Evolutionary conservation across 2,329 filamentous ascomycete genomes (phyloP).

Genomic region (Fusarium hostae): DNA sequence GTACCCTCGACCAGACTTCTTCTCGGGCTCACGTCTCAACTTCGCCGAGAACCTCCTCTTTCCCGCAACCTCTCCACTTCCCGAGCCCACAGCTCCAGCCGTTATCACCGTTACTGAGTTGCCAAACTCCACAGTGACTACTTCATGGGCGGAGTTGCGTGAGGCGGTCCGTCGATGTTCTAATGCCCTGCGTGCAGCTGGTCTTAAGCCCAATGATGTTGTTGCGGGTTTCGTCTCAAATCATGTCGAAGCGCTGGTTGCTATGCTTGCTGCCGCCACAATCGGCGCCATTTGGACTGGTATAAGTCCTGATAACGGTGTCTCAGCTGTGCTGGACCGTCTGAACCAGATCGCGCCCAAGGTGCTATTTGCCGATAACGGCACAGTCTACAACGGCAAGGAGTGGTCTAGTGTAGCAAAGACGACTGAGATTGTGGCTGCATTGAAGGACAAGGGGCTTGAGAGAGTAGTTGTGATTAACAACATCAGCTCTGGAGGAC

Average conservation of each 20-base stretch:
- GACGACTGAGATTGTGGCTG: constrained; percentile 77
- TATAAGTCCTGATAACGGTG: constrained; percentile 91
- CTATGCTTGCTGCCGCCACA: constrained; percentile 85
- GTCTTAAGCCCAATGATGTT: constrained; percentile 66
- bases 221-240: constrained; percentile 87
- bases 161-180: constrained; percentile 81
- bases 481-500: constrained; percentile 62
- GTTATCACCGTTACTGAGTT: constrained; percentile 85
- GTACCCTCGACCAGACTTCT: constrained; percentile 90
- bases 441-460: constrained; percentile 69
- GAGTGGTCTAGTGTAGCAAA: constrained; percentile 84
- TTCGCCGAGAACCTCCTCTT: constrained; percentile 96
- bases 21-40: constrained; percentile 81
- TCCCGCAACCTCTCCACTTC: constrained; percentile 60
- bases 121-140: constrained; percentile 65
- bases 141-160: constrained; percentile 82
- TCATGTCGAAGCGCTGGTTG: constrained; percentile 85
- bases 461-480: constrained; percentile 79
- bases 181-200: constrained; percentile 73
- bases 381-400: constrained; percentile 90
- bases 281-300: constrained; percentile 93
- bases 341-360: constrained; percentile 86
- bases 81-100: constrained; percentile 70
- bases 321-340: constrained; percentile 89
- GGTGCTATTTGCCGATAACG: constrained; percentile 88